Evolutionary conservation across 805 yeast genomes (phyloP), one percentile per base, ranked within the genome.

Genomic region (Candida schatavii): DNA sequence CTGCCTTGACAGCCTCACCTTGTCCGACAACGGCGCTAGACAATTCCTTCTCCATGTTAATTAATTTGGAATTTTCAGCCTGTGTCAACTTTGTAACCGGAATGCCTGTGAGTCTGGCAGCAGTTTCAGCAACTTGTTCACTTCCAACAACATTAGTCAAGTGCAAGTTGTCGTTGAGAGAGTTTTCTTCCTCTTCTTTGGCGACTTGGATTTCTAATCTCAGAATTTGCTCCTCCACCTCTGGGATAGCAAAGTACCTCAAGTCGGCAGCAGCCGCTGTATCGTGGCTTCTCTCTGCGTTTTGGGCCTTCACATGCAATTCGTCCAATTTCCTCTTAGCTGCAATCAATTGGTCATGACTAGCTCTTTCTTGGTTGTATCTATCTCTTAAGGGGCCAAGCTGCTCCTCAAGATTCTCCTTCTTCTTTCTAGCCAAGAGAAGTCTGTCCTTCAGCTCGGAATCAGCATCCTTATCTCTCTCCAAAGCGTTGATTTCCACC

Each of bases 241-340:
- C 97, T 6, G 99, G 99, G 57, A 93, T 93, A 21, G 98, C 99
- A 73, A 88, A 93, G 73, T 90, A 93, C 64, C 96, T 80, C 62
- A 93, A 76, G 66, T 93, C 99, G 17, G 99, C 98, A 40, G 95
- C 96, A 9, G 97, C 77, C 4, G 85, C 91, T 26, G 89, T 88
- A 62, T 93, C 99, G 49, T 87, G 87, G 60, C 97, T 85, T 76
- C 99, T 88, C 64, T 91, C 98, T 19, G 99, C 99, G 66, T 93
- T 98, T 42, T 72, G 76, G 3, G 98, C 98, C 68, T 93, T 93
- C 60, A 78, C 81, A 59, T 88, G 96, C 56, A 93, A 75, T 50
- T 93, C 98, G 55, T 91, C 97, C 51, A 93, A 75, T 64, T 85
- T 88, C 68, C 88, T 80, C 73, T 91, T 90, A 40, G 95, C 90